Conservation (phyloP, 148 eudicot species). For the Rhododendron simsii region DNA sequence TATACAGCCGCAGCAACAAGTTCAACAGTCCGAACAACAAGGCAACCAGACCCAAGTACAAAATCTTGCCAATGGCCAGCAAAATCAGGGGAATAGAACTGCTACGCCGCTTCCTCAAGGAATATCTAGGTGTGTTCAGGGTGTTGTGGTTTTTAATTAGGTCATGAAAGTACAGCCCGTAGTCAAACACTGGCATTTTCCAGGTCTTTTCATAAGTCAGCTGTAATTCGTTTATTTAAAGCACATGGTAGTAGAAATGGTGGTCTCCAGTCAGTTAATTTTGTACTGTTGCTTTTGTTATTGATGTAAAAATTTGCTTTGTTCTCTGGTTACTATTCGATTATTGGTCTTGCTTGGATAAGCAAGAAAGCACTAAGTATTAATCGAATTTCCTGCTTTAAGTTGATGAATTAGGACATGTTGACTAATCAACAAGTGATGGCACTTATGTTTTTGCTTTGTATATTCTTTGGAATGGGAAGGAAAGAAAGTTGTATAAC, state of each 20-base stretch:
- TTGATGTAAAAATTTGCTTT: slow-evolving; percentile 14
- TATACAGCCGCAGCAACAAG: slow-evolving; percentile 44
- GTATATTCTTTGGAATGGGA: background rate
- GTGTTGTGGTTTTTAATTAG: slow-evolving; percentile 59
- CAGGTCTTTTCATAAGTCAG: slow-evolving; percentile 25
- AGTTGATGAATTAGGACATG: background rate
- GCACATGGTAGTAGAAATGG: slow-evolving; percentile 10
- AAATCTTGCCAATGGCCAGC: slow-evolving; percentile 44
- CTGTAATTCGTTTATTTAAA: slow-evolving; percentile 30
- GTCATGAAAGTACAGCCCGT: slow-evolving; percentile 32
- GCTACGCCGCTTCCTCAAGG: slow-evolving; percentile 92
- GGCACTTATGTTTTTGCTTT: background rate
- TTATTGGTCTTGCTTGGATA: background rate
- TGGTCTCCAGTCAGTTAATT: slow-evolving; percentile 10
- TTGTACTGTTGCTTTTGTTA: slow-evolving; percentile 8
- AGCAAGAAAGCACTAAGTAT: background rate
- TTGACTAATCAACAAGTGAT: background rate
- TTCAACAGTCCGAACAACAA: slow-evolving; percentile 41
- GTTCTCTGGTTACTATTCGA: background rate
- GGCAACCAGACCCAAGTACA: slow-evolving; percentile 50
- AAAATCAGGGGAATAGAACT: slow-evolving; percentile 55
- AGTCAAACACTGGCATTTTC: slow-evolving; percentile 29
- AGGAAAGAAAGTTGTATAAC: background rate
- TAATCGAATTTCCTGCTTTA: background rate
- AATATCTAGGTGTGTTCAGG: slow-evolving; percentile 96